These are phyloP conservation scores for Coprinopsis sp. DNA, from an alignment of 768 basidiomycete species.

Conservation along the genomic window DNA sequence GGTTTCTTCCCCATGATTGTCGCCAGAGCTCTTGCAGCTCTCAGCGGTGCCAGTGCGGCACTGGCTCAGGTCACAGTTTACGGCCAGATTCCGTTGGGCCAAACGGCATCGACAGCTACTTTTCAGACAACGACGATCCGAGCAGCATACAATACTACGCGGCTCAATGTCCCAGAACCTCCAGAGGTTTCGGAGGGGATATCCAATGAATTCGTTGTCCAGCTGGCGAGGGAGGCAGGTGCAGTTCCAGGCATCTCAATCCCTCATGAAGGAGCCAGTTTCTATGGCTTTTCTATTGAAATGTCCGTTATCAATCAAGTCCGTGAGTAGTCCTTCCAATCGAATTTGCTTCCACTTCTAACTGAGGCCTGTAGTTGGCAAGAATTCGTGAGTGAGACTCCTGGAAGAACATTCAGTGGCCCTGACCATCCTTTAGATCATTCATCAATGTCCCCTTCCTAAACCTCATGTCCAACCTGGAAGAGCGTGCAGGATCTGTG, in stretches of 20 bases:
- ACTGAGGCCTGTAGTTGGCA: slow-evolving; percentile 37
- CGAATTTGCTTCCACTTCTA: background rate
- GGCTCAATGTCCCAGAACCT: slow-evolving; percentile 45
- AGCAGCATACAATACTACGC: slow-evolving; percentile 50
- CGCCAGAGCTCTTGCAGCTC: background rate
- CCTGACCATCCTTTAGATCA: slow-evolving; percentile 25
- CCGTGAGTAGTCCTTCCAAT: slow-evolving; percentile 31
- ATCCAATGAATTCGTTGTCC: slow-evolving; percentile 39
- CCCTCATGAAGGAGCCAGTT: slow-evolving; percentile 16
- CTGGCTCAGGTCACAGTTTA: slow-evolving; percentile 26
- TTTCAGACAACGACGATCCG: slow-evolving; percentile 24
- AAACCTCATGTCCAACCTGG: slow-evolving; percentile 75
- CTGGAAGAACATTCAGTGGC: slow-evolving; percentile 12
- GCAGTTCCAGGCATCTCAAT: slow-evolving; percentile 20
- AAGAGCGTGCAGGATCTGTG: slow-evolving; percentile 56
- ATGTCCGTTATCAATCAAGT: slow-evolving; percentile 58
- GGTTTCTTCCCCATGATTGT: slow-evolving; percentile 12
- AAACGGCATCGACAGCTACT: slow-evolving; percentile 11
- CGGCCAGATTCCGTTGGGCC: slow-evolving; percentile 26
- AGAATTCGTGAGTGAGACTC: slow-evolving; percentile 35
- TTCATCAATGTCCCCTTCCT: slow-evolving; percentile 60
- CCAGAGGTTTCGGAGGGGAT: slow-evolving; percentile 32
- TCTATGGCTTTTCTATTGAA: slow-evolving; percentile 59
- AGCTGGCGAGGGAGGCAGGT: slow-evolving; percentile 32
- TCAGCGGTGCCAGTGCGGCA: background rate